Conservation (phyloP, 2,329 filamentous ascomycete species). For the Aspergillus pseudoviridinutans region DNA sequence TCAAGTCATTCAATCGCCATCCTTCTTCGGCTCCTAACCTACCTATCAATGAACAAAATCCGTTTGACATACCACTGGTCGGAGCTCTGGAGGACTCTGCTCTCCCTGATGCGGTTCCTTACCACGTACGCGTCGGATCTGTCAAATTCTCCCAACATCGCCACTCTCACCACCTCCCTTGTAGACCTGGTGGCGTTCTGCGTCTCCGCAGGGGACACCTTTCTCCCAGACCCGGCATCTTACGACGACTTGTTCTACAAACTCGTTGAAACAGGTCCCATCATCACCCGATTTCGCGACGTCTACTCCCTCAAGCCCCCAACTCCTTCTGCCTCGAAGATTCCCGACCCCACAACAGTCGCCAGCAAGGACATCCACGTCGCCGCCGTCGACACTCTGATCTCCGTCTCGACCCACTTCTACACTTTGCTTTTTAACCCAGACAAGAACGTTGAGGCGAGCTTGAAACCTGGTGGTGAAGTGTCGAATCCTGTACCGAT, state of each 20-base stretch:
- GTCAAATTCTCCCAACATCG: constrained; percentile 63
- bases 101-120: constrained; percentile 85
- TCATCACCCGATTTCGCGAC: constrained; percentile 75
- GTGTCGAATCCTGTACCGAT: constrained; percentile 22
- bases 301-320: constrained; percentile 55
- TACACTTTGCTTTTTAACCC: constrained; percentile 64
- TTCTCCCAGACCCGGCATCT: constrained; percentile 78
- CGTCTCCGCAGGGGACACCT: constrained; percentile 81
- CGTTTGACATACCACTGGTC: constrained; percentile 90
- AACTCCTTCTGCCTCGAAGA: constrained; percentile 13
- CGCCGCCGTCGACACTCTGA: constrained; percentile 77
- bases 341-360: constrained; percentile 9
- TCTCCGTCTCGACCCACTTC: constrained; percentile 78
- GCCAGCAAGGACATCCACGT: constrained; percentile 34
- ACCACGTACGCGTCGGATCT: constrained; percentile 81
- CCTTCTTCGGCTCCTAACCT: constrained; percentile 75
- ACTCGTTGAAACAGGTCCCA: constrained; percentile 84
- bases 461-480: constrained; percentile 12
- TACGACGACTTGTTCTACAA: constrained; percentile 99
- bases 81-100: constrained; percentile 84
- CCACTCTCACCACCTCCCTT: constrained; percentile 69
- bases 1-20: constrained; percentile 67
- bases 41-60: constrained; percentile 75
- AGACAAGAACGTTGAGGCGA: constrained; percentile 44
- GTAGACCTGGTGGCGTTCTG: constrained; percentile 81